These are phyloP conservation scores for Sarocladiaceae sp. DNA, from an alignment of 2,329 filamentous ascomycete species.

Conservation along the genomic window DNA sequence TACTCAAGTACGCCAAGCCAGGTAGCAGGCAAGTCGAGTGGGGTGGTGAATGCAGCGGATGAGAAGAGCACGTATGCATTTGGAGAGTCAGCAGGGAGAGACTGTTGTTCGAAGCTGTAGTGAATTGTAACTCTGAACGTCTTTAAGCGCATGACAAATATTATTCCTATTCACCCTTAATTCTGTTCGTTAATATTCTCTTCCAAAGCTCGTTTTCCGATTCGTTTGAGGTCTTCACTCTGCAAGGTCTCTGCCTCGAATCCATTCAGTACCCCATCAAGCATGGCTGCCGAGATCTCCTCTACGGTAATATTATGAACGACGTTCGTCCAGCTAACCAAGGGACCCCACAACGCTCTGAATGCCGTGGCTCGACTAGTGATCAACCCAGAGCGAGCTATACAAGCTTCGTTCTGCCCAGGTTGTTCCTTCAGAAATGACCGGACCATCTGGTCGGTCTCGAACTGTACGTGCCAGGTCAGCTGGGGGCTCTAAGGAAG, in stretches of 20 bases:
- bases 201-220: not conserved
- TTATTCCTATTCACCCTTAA: not conserved
- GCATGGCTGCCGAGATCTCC: not conserved
- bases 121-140: too few relatives aligned
- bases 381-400: not conserved
- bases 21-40: slow-evolving; percentile 36
- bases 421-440: not conserved
- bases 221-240: not conserved
- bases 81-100: slow-evolving; percentile 4
- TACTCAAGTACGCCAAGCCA: slow-evolving; percentile 71
- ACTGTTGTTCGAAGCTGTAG: slow-evolving; percentile 7
- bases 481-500: too few relatives aligned
- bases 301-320: not conserved
- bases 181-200: not conserved
- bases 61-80: slow-evolving; percentile 39
- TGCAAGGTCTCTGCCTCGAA: not conserved
- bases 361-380: not conserved
- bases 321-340: not conserved
- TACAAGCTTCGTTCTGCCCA: not conserved
- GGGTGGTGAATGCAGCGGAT: slow-evolving; percentile 43
- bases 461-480: not conserved
- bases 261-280: not conserved
- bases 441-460: not conserved
- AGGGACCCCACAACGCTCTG: not conserved
- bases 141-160: not conserved